Percentiles rank a stretch among this genome's conserved stretches.
Conservation (phyloP, 257 asterid species). For the Plantago elongata region DNA sequence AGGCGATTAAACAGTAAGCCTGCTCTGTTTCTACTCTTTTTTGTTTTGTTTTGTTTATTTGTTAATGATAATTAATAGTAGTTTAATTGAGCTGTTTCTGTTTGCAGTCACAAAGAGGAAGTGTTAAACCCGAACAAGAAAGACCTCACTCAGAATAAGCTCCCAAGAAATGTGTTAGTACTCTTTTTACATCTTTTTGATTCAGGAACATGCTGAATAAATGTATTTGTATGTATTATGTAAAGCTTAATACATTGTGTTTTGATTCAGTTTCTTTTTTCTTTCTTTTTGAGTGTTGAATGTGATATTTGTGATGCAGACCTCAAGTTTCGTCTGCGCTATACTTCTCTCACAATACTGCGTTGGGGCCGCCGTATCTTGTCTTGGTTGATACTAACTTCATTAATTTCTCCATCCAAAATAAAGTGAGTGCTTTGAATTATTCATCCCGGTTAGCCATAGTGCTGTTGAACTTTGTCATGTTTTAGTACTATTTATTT, state of each 20-base stretch:
- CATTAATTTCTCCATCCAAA: constrained; percentile 93
- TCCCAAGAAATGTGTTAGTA: constrained; percentile 83
- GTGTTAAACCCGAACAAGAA: constrained; percentile 88
- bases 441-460: too few relatives aligned
- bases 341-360: constrained; percentile 80
- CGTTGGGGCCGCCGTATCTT: constrained; percentile 86
- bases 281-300: neutral
- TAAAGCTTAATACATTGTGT: too few relatives aligned
- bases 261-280: neutral
- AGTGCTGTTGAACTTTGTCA: too few relatives aligned
- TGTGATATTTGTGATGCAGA: constrained; percentile 35
- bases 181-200: neutral
- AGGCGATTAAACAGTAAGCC: constrained; percentile 67
- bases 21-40: neutral
- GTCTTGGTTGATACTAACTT: constrained; percentile 95
- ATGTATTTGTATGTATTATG: too few relatives aligned
- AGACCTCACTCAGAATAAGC: constrained; percentile 70
- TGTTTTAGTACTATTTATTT: neutral
- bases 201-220: too few relatives aligned
- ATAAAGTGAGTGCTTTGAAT: constrained; percentile 53
- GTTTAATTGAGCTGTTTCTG: neutral
- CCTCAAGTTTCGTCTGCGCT: constrained; percentile 91
- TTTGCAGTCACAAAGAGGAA: constrained; percentile 64
- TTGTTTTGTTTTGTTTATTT: too few relatives aligned
- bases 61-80: neutral